phyloP scores from a whole-genome alignment of 768 basidiomycete species.

The Agaricus blazei region DNA sequence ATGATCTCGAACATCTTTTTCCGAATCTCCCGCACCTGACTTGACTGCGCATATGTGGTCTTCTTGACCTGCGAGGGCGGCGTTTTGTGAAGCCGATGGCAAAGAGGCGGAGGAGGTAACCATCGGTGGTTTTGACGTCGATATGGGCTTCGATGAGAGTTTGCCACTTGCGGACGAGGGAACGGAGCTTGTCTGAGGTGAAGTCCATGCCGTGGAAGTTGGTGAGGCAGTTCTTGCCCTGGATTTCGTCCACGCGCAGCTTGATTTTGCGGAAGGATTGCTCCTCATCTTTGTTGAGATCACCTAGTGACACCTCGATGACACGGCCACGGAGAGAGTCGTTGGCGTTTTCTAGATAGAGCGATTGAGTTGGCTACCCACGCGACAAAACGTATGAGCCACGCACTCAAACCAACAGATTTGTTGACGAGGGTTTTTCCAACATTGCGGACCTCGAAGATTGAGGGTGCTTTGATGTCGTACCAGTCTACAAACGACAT shows the following conservation, averaged over 20 bases:
- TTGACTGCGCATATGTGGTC: conserved; percentile 96
- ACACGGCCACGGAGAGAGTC: conserved; percentile 98
- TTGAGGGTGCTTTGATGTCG: conserved; percentile 97
- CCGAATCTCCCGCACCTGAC: conserved; percentile 95
- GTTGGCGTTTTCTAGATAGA: conserved; percentile 84
- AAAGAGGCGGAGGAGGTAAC: conserved; percentile 98
- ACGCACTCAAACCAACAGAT: conserved; percentile 96
- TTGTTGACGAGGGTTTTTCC: conserved; percentile 99
- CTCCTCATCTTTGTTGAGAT: conserved; percentile 99
- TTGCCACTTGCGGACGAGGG: conserved; percentile 99
- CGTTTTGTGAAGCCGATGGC: conserved; percentile 99
- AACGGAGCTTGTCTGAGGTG: conserved; percentile 99
- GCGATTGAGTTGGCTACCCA: not conserved
- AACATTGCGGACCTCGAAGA: conserved; percentile 94
- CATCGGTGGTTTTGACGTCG: conserved; percentile 98
- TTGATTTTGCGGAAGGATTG: conserved; percentile 99
- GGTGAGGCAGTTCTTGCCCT: conserved; percentile 99
- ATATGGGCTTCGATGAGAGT: conserved; percentile 98
- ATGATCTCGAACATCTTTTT: conserved; percentile 99
- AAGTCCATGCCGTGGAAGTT: conserved; percentile 99
- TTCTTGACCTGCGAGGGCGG: conserved; percentile 94
- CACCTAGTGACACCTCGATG: conserved; percentile 92
- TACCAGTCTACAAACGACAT: conserved; percentile 78
- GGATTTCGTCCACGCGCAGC: conserved; percentile 92
- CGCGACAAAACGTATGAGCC: not conserved